These are phyloP conservation scores for Friedmanniomyces endolithicus DNA, from an alignment of 495 filamentous ascomycete genomes.

Conservation along the genomic window DNA sequence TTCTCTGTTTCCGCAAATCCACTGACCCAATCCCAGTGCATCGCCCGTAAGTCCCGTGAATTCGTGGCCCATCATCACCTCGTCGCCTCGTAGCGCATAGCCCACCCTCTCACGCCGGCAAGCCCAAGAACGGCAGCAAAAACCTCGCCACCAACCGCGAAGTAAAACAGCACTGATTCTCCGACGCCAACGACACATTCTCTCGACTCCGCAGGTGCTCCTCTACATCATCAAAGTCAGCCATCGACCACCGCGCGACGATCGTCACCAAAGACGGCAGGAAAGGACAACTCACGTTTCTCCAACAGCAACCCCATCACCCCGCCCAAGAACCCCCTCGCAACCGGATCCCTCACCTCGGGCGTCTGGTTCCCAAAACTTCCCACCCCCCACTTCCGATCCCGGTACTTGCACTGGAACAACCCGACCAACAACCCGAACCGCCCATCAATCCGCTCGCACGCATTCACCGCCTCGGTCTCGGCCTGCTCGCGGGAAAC, in stretches of 20 bases:
- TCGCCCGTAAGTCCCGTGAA: background rate
- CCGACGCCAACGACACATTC: conserved; percentile 18
- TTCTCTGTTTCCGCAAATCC: too few relatives aligned
- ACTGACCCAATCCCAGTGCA: too few relatives aligned
- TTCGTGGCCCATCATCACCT: background rate
- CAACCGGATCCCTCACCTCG: conserved; percentile 12
- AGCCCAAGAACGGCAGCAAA: conserved; percentile 20
- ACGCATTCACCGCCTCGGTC: conserved; percentile 19
- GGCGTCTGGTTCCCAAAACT: conserved; percentile 20
- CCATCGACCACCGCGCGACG: too few relatives aligned
- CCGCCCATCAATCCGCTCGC: conserved; percentile 25
- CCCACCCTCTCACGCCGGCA: background rate
- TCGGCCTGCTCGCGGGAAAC: conserved; percentile 5
- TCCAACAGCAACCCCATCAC: conserved; percentile 25
- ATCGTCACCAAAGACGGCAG: background rate
- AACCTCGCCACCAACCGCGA: conserved; percentile 29
- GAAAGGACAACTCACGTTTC: conserved; percentile 23
- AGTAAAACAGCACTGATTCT: conserved; percentile 27
- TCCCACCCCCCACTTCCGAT: conserved; percentile 22
- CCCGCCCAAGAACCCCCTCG: conserved; percentile 20
- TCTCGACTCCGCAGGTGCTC: conserved; percentile 23
- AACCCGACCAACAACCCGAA: conserved; percentile 26
- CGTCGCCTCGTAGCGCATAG: background rate
- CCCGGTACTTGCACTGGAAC: conserved; percentile 30
- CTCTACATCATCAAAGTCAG: conserved; percentile 10